Conservation (phyloP, 768 basidiomycete species). For the Termitomyces sp. region DNA sequence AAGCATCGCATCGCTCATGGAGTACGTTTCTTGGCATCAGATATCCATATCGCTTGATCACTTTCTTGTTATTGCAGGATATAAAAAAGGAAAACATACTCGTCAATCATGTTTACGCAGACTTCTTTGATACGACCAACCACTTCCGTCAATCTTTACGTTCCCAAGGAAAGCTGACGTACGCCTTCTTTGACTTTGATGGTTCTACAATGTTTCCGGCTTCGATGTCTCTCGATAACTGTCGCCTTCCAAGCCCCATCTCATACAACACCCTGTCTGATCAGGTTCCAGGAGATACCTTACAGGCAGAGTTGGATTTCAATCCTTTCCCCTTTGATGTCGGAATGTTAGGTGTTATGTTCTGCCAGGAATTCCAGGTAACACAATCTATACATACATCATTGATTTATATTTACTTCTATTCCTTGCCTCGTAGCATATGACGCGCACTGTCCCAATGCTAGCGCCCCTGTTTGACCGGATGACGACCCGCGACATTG, state of each 20-base stretch:
- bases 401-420: too few relatives aligned
- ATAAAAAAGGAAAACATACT: constrained; percentile 15
- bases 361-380: constrained; percentile 9
- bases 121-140: background rate
- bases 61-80: constrained; percentile 7
- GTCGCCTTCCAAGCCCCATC: constrained; percentile 5
- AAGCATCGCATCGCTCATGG: constrained; percentile 15
- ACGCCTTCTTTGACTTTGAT: background rate
- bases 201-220: constrained; percentile 3
- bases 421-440: constrained; percentile 8
- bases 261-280: background rate
- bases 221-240: constrained; percentile 2
- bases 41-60: background rate
- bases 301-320: constrained; percentile 19
- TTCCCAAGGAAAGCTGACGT: background rate
- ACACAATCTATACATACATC: background rate
- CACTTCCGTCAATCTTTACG: background rate
- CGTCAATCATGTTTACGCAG: constrained; percentile 11
- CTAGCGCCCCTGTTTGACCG: constrained; percentile 3
- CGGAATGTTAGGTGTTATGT: background rate
- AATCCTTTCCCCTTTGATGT: constrained; percentile 23
- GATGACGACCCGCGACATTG: constrained; percentile 20
- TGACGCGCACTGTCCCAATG: constrained; percentile 15
- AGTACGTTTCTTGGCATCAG: constrained; percentile 13
- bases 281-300: constrained; percentile 8